Evolutionary conservation across 331 rosid genomes (phyloP), one percentile per base, ranked within the genome.

Genomic region (Saraca asoca): DNA sequence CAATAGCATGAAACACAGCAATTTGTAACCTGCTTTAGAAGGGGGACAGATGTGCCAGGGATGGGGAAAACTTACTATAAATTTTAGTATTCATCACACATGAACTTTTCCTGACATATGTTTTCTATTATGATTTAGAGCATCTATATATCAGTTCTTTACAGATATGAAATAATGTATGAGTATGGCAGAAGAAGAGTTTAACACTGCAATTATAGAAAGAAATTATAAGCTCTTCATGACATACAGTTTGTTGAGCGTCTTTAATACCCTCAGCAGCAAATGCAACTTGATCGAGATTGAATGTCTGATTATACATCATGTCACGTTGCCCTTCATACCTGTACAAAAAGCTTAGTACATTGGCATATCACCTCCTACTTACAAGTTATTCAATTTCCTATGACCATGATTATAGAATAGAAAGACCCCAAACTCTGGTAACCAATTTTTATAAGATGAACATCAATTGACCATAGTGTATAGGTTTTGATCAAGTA

Each of bases 321-420:
- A 88, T 86, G 77, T 93, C 98, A 33, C 95, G 96, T 49, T 93
- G 98, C 46, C 97, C 98, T 83, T 90, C 98, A 80, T 93, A 93
- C 96, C 98, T 92, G 87, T 73, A 66, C 65, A 85, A 34, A 79
- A 46, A n/a, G 70, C 7, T 52, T 3, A 69, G 61, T 9, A 24
- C 9, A 58, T 63, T 13, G 0, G 12, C 24, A 53, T 57, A 54
- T 44, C 66, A 66, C 13, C 34, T 10, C 3, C 41, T 5, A 55
- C 34, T 44, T 45, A 55, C 12, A 57, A 65, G 0, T 51, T 0
- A 42, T 62, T 68, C 29, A 5, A 49, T 39, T 57, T 37, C 20
- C 29, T 29, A 67, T 39, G 42, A 50, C 17, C 66, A 56, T 55
- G 38, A 39, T 63, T 42, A 44, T 6, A 49, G 46, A 64, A 44